Conservation (phyloP, 495 filamentous ascomycete species). For the Hypoxylon intermedium region DNA sequence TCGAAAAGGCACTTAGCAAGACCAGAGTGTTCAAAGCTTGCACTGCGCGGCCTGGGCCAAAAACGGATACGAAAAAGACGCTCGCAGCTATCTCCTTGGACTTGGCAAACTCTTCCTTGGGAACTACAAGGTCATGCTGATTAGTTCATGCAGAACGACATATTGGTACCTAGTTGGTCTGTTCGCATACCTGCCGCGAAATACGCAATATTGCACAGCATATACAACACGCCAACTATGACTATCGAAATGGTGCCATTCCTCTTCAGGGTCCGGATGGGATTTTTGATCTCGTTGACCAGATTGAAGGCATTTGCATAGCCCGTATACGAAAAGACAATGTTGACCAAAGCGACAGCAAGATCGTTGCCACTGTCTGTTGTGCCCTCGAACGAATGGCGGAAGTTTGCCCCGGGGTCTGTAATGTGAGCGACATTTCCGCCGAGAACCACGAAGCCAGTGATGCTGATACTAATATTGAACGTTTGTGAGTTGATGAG, state of each 20-base stretch:
- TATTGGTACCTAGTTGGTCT: neutral
- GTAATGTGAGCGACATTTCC: constrained; percentile 61
- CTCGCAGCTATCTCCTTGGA: constrained; percentile 63
- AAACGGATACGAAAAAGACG: constrained; percentile 67
- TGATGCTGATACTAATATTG: constrained; percentile 55
- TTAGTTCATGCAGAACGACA: constrained; percentile 6
- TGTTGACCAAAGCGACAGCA: constrained; percentile 66
- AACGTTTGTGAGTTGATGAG: neutral
- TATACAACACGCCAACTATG: constrained; percentile 62
- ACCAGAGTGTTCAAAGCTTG: constrained; percentile 67
- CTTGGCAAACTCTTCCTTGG: constrained; percentile 58
- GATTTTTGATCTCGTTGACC: constrained; percentile 68
- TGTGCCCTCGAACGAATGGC: constrained; percentile 62
- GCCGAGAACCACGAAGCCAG: constrained; percentile 66
- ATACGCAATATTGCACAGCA: constrained; percentile 69
- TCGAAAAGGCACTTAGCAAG: constrained; percentile 68
- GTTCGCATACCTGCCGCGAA: constrained; percentile 54
- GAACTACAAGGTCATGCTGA: constrained; percentile 43
- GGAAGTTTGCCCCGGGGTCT: constrained; percentile 64
- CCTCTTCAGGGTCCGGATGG: constrained; percentile 55
- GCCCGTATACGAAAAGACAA: constrained; percentile 69
- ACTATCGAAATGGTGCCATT: constrained; percentile 60
- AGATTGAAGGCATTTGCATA: constrained; percentile 70
- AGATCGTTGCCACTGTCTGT: constrained; percentile 60
- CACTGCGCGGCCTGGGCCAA: constrained; percentile 59